Base-by-base conservation (phyloP, 352 stramenopile genomes). In the Globisporangium lucens region DNA sequence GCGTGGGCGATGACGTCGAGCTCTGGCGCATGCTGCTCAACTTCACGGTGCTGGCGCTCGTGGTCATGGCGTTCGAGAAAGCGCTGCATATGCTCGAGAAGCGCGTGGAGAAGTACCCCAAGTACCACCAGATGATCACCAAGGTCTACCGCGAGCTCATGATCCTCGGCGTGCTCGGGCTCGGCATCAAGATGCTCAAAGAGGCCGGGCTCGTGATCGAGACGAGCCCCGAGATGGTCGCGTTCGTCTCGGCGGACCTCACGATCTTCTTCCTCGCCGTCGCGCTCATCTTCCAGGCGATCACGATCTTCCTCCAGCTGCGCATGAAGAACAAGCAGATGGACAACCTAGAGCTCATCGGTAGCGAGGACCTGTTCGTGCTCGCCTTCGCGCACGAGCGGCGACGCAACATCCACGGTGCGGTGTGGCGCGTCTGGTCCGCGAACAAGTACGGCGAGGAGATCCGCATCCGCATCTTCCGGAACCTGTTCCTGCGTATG, bases 91-190 rank as follows among this genome's bases (percentile, higher is more conserved):
- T 68, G 15, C 59, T 87, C 8, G 77, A 82, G 47, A 75, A 85
- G 59, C 74, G 82, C 52, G 51, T 85, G 9, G 63, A 80, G 4
- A 63, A 60, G 35, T 83, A 81, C 67, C 72, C 76, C 46, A 91
- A 89, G 66, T 91, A 89, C 64, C 77, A 89, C 65, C 75, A 89
- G 56, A 91, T 89, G 74, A 73, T 89, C 36, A 83, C 75, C 10
- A 91, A 91, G 56, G 73, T 75, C 24, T 90, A 82, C 59, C 65
- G 76, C 60, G 81, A 90, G 36, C 75, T 90, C 43, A 90, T 88
- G 82, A 72, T 88, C 43, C 71, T 90, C 2, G 81, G 81, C 4
- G 63, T 89, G 12, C 67, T 89, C 6, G 79, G 77, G 64, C 72
- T 90, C 12, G 67, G 74, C 15, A 69, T 90, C 33, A 90, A 90